Percentiles rank a stretch among this genome's conserved stretches.
Evolutionary conservation across 1,284 basidiomycete genomes (phyloP).

Genomic region (Tetrapyrgos nigripes): DNA sequence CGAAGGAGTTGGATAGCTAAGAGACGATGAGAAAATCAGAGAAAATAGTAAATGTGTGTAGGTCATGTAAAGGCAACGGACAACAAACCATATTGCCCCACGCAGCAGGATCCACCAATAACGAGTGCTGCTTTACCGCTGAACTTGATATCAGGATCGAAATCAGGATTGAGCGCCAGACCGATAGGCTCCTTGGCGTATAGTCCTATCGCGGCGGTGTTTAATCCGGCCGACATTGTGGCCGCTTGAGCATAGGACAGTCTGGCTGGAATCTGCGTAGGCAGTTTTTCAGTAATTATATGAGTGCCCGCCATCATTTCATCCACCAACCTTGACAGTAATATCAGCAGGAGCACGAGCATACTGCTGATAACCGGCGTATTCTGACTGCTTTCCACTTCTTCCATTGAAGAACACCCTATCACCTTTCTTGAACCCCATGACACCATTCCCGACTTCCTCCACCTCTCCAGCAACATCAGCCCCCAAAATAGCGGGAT

Average conservation of each 20-base stretch:
- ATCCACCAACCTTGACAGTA: constrained; percentile 45
- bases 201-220: constrained; percentile 43
- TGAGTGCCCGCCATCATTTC: background rate
- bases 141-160: constrained; percentile 41
- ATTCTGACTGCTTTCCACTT: constrained; percentile 36
- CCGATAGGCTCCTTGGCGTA: constrained; percentile 39
- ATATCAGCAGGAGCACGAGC: constrained; percentile 45
- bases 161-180: constrained; percentile 35
- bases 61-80: background rate
- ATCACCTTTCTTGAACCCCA: background rate
- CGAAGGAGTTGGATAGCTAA: constrained; percentile 46
- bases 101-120: constrained; percentile 31
- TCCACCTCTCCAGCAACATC: constrained; percentile 3
- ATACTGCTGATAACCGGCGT: constrained; percentile 58
- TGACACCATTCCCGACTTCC: background rate
- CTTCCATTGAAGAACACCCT: constrained; percentile 41
- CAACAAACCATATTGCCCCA: constrained; percentile 36
- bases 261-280: constrained; percentile 43
- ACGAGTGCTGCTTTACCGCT: constrained; percentile 33
- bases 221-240: constrained; percentile 44
- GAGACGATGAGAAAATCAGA: background rate
- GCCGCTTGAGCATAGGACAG: constrained; percentile 51
- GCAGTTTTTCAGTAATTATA: background rate
- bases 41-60: background rate
- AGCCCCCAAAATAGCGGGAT: background rate